These are phyloP conservation scores for Chaetomium fimeti DNA, from an alignment of 495 filamentous ascomycete species.

Conservation along the genomic window DNA sequence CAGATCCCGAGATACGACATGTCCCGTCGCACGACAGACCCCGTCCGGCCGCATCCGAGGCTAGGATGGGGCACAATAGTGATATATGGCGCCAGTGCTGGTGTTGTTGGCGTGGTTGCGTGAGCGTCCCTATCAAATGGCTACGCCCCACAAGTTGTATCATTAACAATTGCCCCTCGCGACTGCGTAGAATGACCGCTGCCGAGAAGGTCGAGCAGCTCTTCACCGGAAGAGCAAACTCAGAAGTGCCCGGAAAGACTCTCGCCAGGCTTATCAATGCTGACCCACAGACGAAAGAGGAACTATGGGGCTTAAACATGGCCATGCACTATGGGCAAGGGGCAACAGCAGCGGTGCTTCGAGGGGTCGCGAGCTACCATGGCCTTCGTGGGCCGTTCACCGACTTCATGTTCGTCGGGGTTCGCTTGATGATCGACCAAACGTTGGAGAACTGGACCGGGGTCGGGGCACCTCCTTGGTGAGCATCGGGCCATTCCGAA, in stretches of 20 bases:
- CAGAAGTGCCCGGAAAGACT: slow-evolving; percentile 21
- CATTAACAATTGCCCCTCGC: too few species aligned
- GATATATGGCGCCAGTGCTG: too few species aligned
- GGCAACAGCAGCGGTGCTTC: slow-evolving; percentile 25
- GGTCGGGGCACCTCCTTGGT: slow-evolving; percentile 2
- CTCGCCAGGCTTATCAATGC: slow-evolving; percentile 15
- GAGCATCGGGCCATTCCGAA: not conserved
- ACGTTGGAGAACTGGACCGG: slow-evolving; percentile 14
- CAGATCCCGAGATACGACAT: too few species aligned
- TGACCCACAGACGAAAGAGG: slow-evolving; percentile 1
- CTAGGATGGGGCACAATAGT: too few species aligned
- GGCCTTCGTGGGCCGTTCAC: slow-evolving; percentile 39
- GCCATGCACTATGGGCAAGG: slow-evolving; percentile 33
- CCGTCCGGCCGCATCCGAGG: too few species aligned
- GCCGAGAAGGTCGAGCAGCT: slow-evolving; percentile 23
- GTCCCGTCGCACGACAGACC: too few species aligned
- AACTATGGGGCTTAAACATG: slow-evolving; percentile 23
- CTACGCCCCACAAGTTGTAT: too few species aligned
- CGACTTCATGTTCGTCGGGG: slow-evolving; percentile 33
- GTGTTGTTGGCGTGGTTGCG: too few species aligned
- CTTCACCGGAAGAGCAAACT: slow-evolving; percentile 18
- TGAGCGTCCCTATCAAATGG: too few species aligned
- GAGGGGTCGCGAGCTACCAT: slow-evolving; percentile 29
- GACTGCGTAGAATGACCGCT: slow-evolving; percentile 17
- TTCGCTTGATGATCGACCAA: slow-evolving; percentile 37